Evolutionary conservation across 345 rosid species (phyloP), one percentile per base, ranked within the genome.

Genomic region (Eucalyptus albens): DNA sequence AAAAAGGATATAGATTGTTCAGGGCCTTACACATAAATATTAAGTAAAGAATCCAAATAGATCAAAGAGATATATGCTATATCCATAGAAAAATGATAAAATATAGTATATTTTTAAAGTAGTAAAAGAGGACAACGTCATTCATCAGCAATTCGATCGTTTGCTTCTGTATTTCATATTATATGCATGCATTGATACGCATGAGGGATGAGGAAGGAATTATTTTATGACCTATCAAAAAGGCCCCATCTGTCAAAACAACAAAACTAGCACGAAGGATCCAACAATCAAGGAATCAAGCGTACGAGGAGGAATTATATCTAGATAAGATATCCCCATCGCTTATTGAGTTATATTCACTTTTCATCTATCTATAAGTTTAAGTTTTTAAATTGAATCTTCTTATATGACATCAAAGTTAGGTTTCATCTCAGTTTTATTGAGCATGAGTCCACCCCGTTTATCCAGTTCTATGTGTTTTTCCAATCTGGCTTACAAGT

Each of bases 401-500:
- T 33, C 44, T 5, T 6, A 33, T 3, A 19, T 10, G 3, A 0
- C 21, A 69, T 33, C 13, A 5, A 6, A 33, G 4, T 0, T 17
- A 33, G 24, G 1, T 69, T 31, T 69, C 10, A 40, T 40, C 21
- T 19, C 7, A 19, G 0, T 33, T 69, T 69, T 33, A 11, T 69
- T 3, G 26, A 9, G 26, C 3, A 40, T 17, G 44, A 33, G 7
- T 33, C 7, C 14, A 69, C 2, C 26, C 42, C 13, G 0, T 9
- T 17, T 6, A 4, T 69, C 14, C 1, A 9, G 2, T 37, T 9
- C 12, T 22, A 17, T 3, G 2, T 17, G 26, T 16, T 19, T 33
- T 33, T 11, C 1, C 3, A 10, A 33, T 33, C 11, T 6, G 0
- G 1, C 44, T 33, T 17, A 11, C 7, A 17, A 2, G 4, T 33